Evolutionary conservation across 495 filamentous ascomycete species (phyloP).

Genomic region (Penicillium dipodomyicola): DNA sequence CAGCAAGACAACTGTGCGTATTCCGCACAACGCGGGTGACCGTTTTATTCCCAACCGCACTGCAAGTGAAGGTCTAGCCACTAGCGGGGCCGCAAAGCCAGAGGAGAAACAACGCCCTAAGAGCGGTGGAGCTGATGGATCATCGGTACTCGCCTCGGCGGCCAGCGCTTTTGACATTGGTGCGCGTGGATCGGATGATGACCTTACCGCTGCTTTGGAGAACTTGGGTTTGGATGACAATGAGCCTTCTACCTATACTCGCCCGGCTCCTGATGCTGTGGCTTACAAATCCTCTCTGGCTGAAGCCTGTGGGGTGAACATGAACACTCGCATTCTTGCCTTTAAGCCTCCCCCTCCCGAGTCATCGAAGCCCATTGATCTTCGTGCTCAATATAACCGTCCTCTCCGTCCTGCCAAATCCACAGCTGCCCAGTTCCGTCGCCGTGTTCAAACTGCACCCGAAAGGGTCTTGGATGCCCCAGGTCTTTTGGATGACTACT

Average conservation of each 20-base stretch:
- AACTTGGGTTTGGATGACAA: conserved; percentile 68
- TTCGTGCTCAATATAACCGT: conserved; percentile 96
- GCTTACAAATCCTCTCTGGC: conserved; percentile 93
- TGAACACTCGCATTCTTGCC: conserved; percentile 94
- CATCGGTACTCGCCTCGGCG: conserved; percentile 66
- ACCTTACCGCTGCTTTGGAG: conserved; percentile 74
- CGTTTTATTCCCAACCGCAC: conserved; percentile 93
- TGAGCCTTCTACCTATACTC: conserved; percentile 59
- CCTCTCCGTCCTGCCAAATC: conserved; percentile 77
- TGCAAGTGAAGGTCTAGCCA: conserved; percentile 83
- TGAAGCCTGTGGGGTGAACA: conserved; percentile 83
- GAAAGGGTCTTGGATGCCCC: conserved; percentile 98
- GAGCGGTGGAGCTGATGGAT: conserved; percentile 65
- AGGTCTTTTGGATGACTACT: conserved; percentile 96
- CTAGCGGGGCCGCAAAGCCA: conserved; percentile 77
- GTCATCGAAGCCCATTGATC: conserved; percentile 95
- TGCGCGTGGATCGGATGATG: conserved; percentile 64
- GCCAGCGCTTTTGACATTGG: conserved; percentile 64
- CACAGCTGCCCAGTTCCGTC: conserved; percentile 76
- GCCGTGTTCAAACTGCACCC: conserved; percentile 88
- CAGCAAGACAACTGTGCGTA: conserved; percentile 66
- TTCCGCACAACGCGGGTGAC: conserved; percentile 75
- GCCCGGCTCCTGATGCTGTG: conserved; percentile 78
- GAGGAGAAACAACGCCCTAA: conserved; percentile 68
- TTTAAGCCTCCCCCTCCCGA: conserved; percentile 98